Conservation (phyloP, 2,329 filamentous ascomycete species). For the Pezicula carpinea region DNA sequence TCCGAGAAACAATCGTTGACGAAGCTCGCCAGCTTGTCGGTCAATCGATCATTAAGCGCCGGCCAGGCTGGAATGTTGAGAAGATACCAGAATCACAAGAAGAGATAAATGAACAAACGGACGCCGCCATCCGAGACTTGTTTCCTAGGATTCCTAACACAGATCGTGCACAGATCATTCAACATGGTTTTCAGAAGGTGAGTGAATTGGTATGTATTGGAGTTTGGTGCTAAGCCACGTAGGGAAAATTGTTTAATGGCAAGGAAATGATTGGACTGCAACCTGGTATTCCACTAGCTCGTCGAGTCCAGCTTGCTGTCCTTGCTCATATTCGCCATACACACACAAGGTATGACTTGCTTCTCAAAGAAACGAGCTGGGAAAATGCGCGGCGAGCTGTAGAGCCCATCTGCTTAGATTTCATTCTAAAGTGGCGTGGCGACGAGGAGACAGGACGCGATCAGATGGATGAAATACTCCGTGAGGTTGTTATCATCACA, state of each 20-base stretch:
- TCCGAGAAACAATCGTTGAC: constrained; percentile 54
- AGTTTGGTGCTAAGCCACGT: constrained; percentile 10
- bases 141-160: constrained; percentile 63
- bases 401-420: constrained; percentile 56
- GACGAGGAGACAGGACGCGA: constrained; percentile 66
- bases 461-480: constrained; percentile 61
- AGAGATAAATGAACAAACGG: constrained; percentile 58
- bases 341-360: constrained; percentile 61
- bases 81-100: constrained; percentile 55
- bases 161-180: constrained; percentile 57
- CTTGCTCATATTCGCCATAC: constrained; percentile 62
- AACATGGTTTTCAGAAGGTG: constrained; percentile 60
- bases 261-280: constrained; percentile 55
- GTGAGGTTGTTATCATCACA: constrained; percentile 60
- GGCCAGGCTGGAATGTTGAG: constrained; percentile 40
- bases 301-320: constrained; percentile 60
- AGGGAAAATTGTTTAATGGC: constrained; percentile 48
- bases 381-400: constrained; percentile 56
- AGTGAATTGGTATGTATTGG: constrained; percentile 16
- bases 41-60: constrained; percentile 23
- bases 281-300: constrained; percentile 49
- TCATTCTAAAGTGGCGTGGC: constrained; percentile 67
- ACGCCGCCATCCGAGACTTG: constrained; percentile 56
- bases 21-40: constrained; percentile 38
- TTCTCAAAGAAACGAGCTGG: constrained; percentile 55